Evolutionary conservation across 495 filamentous ascomycete species (phyloP).

Genomic region (Lophiostoma macrostomum): DNA sequence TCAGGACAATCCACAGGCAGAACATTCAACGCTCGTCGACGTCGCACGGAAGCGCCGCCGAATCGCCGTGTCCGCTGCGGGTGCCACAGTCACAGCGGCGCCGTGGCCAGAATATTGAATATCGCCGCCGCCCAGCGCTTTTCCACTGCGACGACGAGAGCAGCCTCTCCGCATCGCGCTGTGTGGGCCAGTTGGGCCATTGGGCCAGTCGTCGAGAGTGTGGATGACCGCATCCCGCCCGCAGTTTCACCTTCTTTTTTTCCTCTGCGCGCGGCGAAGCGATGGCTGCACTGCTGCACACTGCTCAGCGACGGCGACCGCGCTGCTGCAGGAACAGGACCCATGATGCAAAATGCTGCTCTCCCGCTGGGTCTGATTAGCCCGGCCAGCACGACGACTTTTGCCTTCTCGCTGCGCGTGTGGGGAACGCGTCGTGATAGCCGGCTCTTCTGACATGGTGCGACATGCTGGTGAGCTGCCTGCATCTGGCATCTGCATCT

Average conservation of each 20-base stretch:
- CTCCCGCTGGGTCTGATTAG: conserved; percentile 23
- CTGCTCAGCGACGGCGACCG: too few species aligned
- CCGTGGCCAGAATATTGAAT: too few species aligned
- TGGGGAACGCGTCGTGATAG: background rate
- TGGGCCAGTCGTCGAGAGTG: too few species aligned
- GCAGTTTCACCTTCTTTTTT: background rate
- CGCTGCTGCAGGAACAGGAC: conserved; percentile 25
- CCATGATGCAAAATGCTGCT: background rate
- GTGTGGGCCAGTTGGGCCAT: too few species aligned
- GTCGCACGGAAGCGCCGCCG: conserved; percentile 13
- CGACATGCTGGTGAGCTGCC: conserved; percentile 18
- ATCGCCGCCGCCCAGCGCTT: too few species aligned
- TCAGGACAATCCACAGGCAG: too few species aligned
- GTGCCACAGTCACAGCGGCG: conserved; percentile 21
- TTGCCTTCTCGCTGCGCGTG: background rate
- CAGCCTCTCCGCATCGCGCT: too few species aligned
- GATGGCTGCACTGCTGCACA: background rate
- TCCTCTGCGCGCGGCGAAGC: background rate
- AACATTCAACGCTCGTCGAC: background rate
- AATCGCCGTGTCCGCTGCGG: conserved; percentile 5
- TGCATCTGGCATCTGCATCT: conserved; percentile 1
- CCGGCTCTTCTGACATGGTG: conserved; percentile 15
- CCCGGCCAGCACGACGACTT: conserved; percentile 13
- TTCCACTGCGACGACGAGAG: too few species aligned
- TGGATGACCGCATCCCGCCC: conserved; percentile 20